Evolutionary conservation across 2,329 filamentous ascomycete genomes (phyloP), one percentile per base, ranked within the genome.

Genomic region (Arachnopeziza araneosa): DNA sequence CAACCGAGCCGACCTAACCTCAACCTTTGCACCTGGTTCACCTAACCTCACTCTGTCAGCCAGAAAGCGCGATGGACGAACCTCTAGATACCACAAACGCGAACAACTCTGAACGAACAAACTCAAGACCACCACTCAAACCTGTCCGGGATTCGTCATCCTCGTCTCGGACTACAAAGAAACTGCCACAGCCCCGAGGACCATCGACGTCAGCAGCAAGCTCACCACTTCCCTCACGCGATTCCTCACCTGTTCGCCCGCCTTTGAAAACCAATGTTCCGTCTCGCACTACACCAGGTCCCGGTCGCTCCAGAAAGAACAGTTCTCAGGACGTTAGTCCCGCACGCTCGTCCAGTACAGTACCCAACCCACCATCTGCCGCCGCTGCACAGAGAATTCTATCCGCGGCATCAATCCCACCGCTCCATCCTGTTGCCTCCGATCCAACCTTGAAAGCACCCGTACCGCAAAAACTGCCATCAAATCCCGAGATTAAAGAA

Each of bases 391-490:
- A 86, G 60, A 83, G 86, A 71, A 83, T 85, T 61, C 78, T 93
- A 54, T 89, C 89, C 19, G 82, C 88, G 48, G 78, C 86, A 44
- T 86, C 79, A 65, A 88, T 85, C 54, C 88, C 90, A 8, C 81
- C 83, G 56, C 77, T 93, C 44, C 83, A 83, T 54, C 81, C 86
- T 36, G 74, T 80, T 7, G 73, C 79, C 50, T 79, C 84, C 60
- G 90, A 96, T 64, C 75, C 83, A 7, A 78, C 79, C 24, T 75
- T 83, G 67, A 86, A 86, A 75, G 78, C 83, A 57, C 80, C 86
- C 52, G 81, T 82, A 63, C 84, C 88, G 17, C 82, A 87, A 69
- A 91, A 92, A 73, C 76, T 82, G 5, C 72, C 77, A 24, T 70
- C 77, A 63, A 71, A 74, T 55, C 72, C 78, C 56, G 80, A 88